These are phyloP conservation scores for Dendrobium officinale DNA, from an alignment of 106 monocot genomes.

Conservation along the genomic window DNA sequence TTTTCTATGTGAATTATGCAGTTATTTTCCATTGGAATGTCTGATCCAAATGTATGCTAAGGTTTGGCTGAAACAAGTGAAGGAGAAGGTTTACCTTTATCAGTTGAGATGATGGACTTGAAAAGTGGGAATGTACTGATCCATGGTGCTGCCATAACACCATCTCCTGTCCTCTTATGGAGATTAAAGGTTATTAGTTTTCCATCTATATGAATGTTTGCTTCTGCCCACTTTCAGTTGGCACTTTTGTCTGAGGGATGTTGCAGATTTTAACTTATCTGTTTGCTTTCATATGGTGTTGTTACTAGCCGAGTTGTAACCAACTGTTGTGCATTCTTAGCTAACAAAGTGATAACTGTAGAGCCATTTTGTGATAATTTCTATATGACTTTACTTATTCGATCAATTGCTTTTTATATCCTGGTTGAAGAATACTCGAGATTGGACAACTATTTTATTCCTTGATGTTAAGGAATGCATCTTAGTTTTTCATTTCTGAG, in stretches of 20 bases:
- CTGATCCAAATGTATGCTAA: constrained; percentile 8
- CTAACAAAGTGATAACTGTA: neutral
- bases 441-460: neutral
- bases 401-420: neutral
- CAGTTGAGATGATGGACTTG: constrained; percentile 24
- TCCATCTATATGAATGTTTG: neutral
- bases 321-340: neutral
- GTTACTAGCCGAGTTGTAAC: neutral
- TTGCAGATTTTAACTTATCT: neutral
- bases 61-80: constrained; percentile 16
- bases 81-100: constrained; percentile 12
- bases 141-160: constrained; percentile 25
- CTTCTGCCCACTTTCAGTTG: neutral
- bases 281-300: neutral
- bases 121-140: constrained; percentile 31
- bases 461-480: neutral
- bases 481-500: neutral
- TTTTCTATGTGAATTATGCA: neutral
- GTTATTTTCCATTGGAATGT: neutral
- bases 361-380: neutral
- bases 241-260: neutral
- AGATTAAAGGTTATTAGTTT: constrained; percentile 44
- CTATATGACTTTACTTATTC: neutral
- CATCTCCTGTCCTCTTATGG: constrained; percentile 51
- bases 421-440: neutral